These are phyloP conservation scores for Gracilaria gracilis DNA, from an alignment of 23 red algal genomes.

Conservation along the genomic window DNA sequence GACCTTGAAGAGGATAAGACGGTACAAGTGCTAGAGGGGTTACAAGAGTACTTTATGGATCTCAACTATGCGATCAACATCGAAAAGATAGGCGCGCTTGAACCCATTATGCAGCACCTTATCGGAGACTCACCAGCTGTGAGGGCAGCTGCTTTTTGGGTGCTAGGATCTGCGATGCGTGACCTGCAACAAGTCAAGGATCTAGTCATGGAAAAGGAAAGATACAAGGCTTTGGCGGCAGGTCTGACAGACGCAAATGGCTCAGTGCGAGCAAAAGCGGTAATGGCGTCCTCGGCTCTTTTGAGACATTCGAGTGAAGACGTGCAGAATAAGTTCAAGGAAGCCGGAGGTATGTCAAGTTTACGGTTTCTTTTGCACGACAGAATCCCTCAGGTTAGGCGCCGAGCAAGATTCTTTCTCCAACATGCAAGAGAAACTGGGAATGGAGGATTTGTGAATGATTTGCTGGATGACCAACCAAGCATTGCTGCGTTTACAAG, in stretches of 20 bases:
- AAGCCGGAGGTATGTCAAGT: constrained; percentile 27
- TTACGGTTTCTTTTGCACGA: constrained; percentile 41
- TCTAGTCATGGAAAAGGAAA: constrained; percentile 48
- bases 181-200: constrained; percentile 62
- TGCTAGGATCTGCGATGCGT: constrained; percentile 78
- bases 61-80: constrained; percentile 83
- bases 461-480: constrained; percentile 14
- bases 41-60: constrained; percentile 81
- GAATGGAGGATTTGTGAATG: constrained; percentile 46
- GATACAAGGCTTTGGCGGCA: constrained; percentile 42
- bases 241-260: constrained; percentile 37
- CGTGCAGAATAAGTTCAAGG: constrained; percentile 26
- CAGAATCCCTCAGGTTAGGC: constrained; percentile 17
- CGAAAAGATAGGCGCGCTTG: constrained; percentile 72
- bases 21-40: constrained; percentile 40
- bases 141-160: constrained; percentile 79
- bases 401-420: constrained; percentile 71
- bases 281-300: constrained; percentile 68
- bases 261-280: constrained; percentile 68
- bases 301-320: constrained; percentile 43
- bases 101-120: constrained; percentile 53
- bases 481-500: constrained; percentile 19
- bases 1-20: constrained; percentile 16
- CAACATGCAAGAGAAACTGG: constrained; percentile 61
- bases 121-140: constrained; percentile 23